Evolutionary conservation across 1,139 yeast species (phyloP).

Genomic region (Saccharomyces uvarum): DNA sequence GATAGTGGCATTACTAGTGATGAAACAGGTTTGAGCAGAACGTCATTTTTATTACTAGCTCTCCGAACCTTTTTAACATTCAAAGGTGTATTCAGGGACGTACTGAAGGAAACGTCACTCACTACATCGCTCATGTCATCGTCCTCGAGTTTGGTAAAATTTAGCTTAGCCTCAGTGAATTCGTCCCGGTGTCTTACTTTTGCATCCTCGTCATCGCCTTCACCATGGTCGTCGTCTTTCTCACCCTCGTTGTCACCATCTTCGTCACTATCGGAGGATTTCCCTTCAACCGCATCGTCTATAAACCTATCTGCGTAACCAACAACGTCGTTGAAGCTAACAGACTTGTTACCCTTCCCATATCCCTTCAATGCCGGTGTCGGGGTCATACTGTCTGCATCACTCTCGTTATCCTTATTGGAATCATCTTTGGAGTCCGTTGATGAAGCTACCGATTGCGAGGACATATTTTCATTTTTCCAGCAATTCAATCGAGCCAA

Average conservation of each 20-base stretch:
- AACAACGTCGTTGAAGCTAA: conserved; percentile 33
- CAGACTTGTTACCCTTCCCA: conserved; percentile 29
- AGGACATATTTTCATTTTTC: conserved; percentile 63
- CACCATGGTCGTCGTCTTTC: conserved; percentile 15
- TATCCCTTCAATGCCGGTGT: conserved; percentile 11
- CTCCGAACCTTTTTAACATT: conserved; percentile 18
- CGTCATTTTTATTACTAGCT: neutral
- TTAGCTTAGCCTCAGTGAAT: conserved; percentile 21
- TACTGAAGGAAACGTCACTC: conserved; percentile 30
- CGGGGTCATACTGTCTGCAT: conserved; percentile 6
- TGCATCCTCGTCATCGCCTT: conserved; percentile 1
- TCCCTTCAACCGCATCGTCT: conserved; percentile 19
- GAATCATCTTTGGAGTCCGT: conserved; percentile 9
- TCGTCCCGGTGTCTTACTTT: conserved; percentile 22
- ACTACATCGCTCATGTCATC: conserved; percentile 33
- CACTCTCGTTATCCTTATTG: neutral
- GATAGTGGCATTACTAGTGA: neutral
- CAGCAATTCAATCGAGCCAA: conserved; percentile 87
- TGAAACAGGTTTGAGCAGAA: neutral
- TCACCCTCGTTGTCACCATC: conserved; percentile 19
- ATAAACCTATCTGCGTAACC: conserved; percentile 31
- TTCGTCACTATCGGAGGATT: conserved; percentile 6
- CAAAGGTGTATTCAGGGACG: conserved; percentile 24
- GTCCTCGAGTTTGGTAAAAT: conserved; percentile 14
- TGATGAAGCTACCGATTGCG: conserved; percentile 12